These are phyloP conservation scores for Fraxinus albicans DNA, from an alignment of 305 asterid genomes.

Conservation along the genomic window DNA sequence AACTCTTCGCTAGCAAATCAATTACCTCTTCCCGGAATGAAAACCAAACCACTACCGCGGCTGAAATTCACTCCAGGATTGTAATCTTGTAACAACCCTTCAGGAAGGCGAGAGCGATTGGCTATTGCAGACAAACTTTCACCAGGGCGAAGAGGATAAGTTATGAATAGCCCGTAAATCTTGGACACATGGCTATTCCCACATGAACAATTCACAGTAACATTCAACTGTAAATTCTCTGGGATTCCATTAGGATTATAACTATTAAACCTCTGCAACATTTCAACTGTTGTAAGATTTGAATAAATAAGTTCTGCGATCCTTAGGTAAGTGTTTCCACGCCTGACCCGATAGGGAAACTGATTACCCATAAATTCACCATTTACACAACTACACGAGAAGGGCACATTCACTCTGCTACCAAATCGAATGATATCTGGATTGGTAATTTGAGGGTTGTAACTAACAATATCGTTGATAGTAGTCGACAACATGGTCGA, in stretches of 20 bases:
- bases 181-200: constrained; percentile 49
- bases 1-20: background rate
- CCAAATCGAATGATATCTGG: constrained; percentile 30
- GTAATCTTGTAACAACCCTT: constrained; percentile 47
- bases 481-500: constrained; percentile 44
- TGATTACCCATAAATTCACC: constrained; percentile 52
- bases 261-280: constrained; percentile 51
- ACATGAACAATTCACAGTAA: constrained; percentile 61
- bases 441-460: constrained; percentile 53
- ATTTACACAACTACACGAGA: constrained; percentile 48
- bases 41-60: constrained; percentile 56
- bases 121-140: constrained; percentile 39
- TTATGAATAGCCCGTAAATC: constrained; percentile 53
- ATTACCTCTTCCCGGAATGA: constrained; percentile 62
- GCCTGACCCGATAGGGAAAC: constrained; percentile 35
- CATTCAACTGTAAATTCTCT: constrained; percentile 29
- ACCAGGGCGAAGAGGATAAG: constrained; percentile 58
- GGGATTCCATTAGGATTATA: constrained; percentile 35
- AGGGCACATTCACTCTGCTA: constrained; percentile 51
- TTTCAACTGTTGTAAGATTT: constrained; percentile 55
- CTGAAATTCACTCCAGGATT: constrained; percentile 60
- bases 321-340: constrained; percentile 31
- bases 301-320: constrained; percentile 41
- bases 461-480: constrained; percentile 28
- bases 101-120: constrained; percentile 32